Evolutionary conservation across 2,329 filamentous ascomycete species (phyloP), one percentile per base, ranked within the genome.

Genomic region (Trichophyton benhamiae): DNA sequence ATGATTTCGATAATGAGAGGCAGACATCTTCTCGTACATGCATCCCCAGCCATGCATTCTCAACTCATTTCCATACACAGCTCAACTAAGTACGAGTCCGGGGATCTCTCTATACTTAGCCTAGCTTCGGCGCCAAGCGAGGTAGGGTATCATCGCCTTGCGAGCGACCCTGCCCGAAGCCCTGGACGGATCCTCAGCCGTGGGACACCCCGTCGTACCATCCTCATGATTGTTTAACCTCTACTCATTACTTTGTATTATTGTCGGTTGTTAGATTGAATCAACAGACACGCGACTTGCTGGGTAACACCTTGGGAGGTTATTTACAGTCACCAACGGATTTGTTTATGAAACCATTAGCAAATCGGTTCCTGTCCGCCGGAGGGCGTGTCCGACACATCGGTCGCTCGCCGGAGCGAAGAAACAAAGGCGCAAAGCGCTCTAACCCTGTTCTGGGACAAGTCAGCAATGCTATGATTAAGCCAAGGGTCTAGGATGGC

Each of bases 141-240:
- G 49, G 49, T 55, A 55, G 49, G 49, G 49, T 55, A 55, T 55
- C 49, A 55, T 55, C 49, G 49, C 49, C 22, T 55, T 22, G 46
- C 20, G 46, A 36, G n/a, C 5, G 49, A 17, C 49, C 49, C 49
- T 55, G 27, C 27, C 5, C n/a, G 27, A 17, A 9, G 22, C 49
- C 49, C 49, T 27, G 8, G 49, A 36, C 49, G n/a, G 49, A 36
- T 55, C 49, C 49, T 36, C 49, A 55, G 30, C 49, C 49, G 49
- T 27, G 49, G 49, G 49, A 55, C 49, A 55, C 49, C 13, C 33
- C 49, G n/a, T 33, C 30, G 49, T 27, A 55, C 46, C 46, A 55
- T 15, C 22, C 5, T 25, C 25, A 33, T 55, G 8, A 33, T 11
- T 55, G 27, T 55, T 27, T 27, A 55, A 2, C 46, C 46, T 27